Evolutionary conservation across 768 basidiomycete genomes (phyloP), one percentile per base, ranked within the genome.

Genomic region (Rhizopogon sp.): DNA sequence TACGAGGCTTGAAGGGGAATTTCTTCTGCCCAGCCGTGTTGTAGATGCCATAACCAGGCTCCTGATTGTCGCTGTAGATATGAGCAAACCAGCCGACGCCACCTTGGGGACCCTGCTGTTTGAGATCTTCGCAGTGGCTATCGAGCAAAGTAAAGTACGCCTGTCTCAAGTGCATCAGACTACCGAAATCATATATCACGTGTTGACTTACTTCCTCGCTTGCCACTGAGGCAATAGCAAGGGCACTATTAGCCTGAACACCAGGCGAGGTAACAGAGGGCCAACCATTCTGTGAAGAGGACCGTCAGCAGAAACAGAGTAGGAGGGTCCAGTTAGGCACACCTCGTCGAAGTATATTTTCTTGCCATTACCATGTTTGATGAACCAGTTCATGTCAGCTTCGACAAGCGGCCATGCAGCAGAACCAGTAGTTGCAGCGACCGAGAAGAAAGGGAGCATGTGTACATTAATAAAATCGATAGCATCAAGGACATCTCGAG

Each of bases 31-130:
- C 81, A 31, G 72, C 66, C 0, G 41, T 58, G 33, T 77, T 68
- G 61, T 85, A 85, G 51, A 90, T 79, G 6, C 88, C 88, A 62
- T 90, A 90, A 10, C 88, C 88, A 16, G 84, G 82, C 50, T 77
- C 77, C 67, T 82, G 77, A 56, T 68, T 56, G 62, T 89, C 89
- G 1, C 83, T 82, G 62, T 89, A 90, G 52, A 90, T 83, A 64
- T 90, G 89, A 28, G 85, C 86, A 61, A 91, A 91, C 89, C 88
- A 91, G 10, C 88, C 87, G 37, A 90, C 71, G 22, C 87, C 87
- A 20, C 87, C 87, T 3, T 78, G 79, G 29, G 69, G 57, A 25
- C 79, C 79, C 0, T 58, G 62, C 6, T 22, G 20, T 69, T 90
- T 90, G 62, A 90, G 74, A 60, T 82, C 75, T 9, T 72, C 62